Evolutionary conservation across 1,284 basidiomycete species (phyloP), one percentile per base, ranked within the genome.

Genomic region (Pseudozyma hubeiensis): DNA sequence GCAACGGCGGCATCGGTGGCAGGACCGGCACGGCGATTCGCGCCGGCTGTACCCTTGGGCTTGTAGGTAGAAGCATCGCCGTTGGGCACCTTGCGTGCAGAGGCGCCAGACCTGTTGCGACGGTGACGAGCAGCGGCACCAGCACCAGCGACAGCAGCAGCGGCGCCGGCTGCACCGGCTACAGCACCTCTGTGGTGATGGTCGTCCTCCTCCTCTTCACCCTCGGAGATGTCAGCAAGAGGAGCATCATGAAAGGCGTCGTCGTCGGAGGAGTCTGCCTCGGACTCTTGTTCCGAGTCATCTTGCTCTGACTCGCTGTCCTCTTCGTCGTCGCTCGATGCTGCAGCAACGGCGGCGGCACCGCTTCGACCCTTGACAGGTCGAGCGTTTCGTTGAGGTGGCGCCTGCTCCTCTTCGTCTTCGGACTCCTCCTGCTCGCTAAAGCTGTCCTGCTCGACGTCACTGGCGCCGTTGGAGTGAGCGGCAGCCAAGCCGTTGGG

Each of bases 201-300:
- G n/a, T 69, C 33, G 17, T 67, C 67, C 13, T 77, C 70, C 33
- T 81, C 79, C 34, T 81, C 79, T 14, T 73, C 73, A 48, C 60
- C 73, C 55, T 81, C 79, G 9, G 55, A 57, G 51, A 81, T 81
- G 49, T 77, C 76, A 48, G 72, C 75, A n/a, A 81, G 73, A 7
- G 75, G 72, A 30, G 79, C 79, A 43, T 81, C 79, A 48, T 69
- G 65, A 66, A 79, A 75, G 49, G 68, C 75, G 37, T 79, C 77
- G 14, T 70, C 65, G 31, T 64, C 63, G 16, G 77, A 73, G 54
- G 60, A 66, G 17, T 67, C 66, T 34, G 69, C 43, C 24, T 65
- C 48, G 9, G 52, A 48, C n/a, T 56, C 51, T 30, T 54, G 52
- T 30, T 63, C 43, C 6, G 51, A 52, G 3, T 44, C 45, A 5